phyloP scores from a whole-genome alignment of 352 stramenopile genomes.

The Pelagophyceae sp. region DNA sequence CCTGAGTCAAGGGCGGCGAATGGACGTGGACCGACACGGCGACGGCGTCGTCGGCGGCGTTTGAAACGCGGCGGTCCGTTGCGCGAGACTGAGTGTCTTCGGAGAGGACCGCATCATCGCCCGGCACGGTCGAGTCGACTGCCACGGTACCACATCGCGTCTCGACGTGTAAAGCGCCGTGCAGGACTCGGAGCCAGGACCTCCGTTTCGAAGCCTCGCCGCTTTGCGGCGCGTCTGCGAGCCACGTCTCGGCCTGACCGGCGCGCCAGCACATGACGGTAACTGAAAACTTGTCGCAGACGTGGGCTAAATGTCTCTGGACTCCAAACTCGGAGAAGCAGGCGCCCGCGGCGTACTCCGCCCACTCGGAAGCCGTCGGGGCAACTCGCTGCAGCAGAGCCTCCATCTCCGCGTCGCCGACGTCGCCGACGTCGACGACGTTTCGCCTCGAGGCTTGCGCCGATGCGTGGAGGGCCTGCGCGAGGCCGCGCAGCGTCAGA shows the following conservation, averaged over 20 bases:
- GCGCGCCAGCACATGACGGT: constrained; percentile 24
- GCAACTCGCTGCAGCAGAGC: constrained; percentile 1
- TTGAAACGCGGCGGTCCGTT: background rate
- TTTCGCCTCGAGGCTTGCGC: too few species aligned
- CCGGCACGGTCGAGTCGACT: background rate
- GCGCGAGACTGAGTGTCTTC: background rate
- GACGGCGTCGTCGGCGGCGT: background rate
- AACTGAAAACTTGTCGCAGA: constrained; percentile 23
- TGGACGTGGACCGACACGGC: background rate
- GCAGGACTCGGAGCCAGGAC: constrained; percentile 22
- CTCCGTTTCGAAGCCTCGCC: background rate
- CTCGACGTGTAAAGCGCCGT: constrained; percentile 16
- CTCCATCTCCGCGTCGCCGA: too few species aligned
- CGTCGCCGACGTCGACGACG: constrained; percentile 1
- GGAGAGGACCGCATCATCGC: background rate
- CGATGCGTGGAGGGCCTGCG: background rate
- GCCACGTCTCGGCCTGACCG: constrained; percentile 3
- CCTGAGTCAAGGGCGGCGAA: background rate
- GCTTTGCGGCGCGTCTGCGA: background rate
- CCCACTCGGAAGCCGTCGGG: constrained; percentile 14
- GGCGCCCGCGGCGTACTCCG: constrained; percentile 13
- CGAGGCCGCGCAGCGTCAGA: constrained; percentile 8
- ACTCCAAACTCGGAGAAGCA: constrained; percentile 24
- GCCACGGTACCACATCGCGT: background rate
- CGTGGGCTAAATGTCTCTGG: constrained; percentile 13